phyloP scores from a whole-genome alignment of 2,329 filamentous ascomycete species.

The Talaromyces sp. region DNA sequence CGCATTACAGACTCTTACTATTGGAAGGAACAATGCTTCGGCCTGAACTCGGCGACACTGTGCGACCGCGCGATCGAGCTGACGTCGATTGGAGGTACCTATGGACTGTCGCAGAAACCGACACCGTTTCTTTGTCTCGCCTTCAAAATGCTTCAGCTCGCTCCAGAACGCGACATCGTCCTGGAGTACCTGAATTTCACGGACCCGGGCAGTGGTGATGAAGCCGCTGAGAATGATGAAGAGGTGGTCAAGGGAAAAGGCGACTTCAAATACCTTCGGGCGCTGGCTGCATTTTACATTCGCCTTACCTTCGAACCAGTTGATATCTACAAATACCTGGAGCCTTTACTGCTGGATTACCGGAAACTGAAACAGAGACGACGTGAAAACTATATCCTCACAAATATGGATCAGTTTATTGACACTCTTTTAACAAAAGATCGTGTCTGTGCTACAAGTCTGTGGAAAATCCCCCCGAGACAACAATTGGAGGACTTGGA shows the following conservation, averaged over 20 bases:
- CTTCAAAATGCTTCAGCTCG: conserved; percentile 89
- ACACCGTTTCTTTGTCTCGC: conserved; percentile 87
- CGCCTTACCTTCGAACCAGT: conserved; percentile 76
- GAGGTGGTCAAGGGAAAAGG: conserved; percentile 30
- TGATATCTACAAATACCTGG: conserved; percentile 73
- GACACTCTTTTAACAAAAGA: conserved; percentile 88
- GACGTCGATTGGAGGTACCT: conserved; percentile 79
- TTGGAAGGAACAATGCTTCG: conserved; percentile 99
- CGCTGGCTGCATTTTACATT: conserved; percentile 89
- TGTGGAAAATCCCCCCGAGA: conserved; percentile 85
- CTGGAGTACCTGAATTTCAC: conserved; percentile 73
- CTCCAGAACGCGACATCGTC: conserved; percentile 72
- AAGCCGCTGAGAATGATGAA: conserved; percentile 17
- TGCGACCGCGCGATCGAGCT: conserved; percentile 87
- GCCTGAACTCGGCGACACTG: conserved; percentile 73
- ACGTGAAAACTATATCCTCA: conserved; percentile 68
- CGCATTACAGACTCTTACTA: conserved; percentile 94
- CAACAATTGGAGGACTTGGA: conserved; percentile 84
- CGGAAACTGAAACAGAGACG: conserved; percentile 77
- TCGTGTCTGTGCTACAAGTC: conserved; percentile 80
- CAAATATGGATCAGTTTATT: conserved; percentile 85
- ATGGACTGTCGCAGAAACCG: conserved; percentile 76
- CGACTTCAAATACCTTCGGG: conserved; percentile 72
- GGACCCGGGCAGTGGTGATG: conserved; percentile 58
- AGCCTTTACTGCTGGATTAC: conserved; percentile 75